Conservation (phyloP, 2,329 filamentous ascomycete genomes). For the Microcera coccophila region DNA sequence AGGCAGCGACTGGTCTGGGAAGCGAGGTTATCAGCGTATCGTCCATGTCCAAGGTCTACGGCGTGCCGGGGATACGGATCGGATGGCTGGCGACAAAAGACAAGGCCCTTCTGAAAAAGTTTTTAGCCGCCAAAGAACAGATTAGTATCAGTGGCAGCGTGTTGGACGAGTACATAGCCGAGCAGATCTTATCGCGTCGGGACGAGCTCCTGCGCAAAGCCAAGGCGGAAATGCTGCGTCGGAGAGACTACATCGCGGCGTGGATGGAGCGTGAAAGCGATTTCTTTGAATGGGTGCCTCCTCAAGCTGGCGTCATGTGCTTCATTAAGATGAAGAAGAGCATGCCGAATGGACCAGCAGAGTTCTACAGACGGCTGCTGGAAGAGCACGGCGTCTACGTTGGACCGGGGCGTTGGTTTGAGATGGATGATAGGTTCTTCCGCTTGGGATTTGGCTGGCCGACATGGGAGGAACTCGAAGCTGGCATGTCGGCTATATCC, state of each 20-base stretch:
- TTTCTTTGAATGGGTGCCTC: conserved; percentile 22
- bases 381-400: conserved; percentile 18
- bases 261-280: conserved; percentile 25
- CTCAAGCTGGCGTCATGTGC: conserved; percentile 21
- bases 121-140: conserved; percentile 23
- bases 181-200: conserved; percentile 17
- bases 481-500: conserved; percentile 19
- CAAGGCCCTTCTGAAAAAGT: conserved; percentile 15
- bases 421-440: conserved; percentile 21
- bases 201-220: conserved; percentile 8
- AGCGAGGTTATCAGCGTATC: conserved; percentile 19
- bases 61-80: conserved; percentile 20
- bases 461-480: conserved; percentile 17
- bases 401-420: conserved; percentile 24
- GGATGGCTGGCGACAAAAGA: conserved; percentile 18
- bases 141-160: conserved; percentile 23
- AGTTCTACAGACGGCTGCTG: conserved; percentile 19
- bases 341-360: conserved; percentile 11
- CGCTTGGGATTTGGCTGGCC: conserved; percentile 25
- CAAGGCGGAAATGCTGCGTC: conserved; percentile 16
- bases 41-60: conserved; percentile 23
- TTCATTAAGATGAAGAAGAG: conserved; percentile 22
- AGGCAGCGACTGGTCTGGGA: conserved; percentile 13
- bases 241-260: conserved; percentile 15
- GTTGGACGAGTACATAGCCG: conserved; percentile 19